A percentile compares a stretch with the other conserved stretches of the same genome.
These are phyloP conservation scores for Teratosphaeriaceae sp. DNA, from an alignment of 2,329 filamentous ascomycete genomes.

Conservation along the genomic window DNA sequence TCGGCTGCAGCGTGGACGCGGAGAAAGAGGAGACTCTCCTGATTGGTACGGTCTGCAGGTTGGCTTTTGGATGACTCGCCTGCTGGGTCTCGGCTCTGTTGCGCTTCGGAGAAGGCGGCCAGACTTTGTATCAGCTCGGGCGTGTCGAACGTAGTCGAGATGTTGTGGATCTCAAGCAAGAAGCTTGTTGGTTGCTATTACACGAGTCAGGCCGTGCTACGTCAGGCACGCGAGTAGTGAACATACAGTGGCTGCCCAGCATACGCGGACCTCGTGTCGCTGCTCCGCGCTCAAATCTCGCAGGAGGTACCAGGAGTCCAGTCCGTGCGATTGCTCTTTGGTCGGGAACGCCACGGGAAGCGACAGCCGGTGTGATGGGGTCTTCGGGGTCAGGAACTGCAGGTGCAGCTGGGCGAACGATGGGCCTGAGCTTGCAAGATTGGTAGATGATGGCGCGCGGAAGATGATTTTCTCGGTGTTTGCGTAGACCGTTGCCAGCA, in stretches of 20 bases:
- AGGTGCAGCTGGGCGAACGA: constrained; percentile 5
- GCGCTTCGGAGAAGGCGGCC: constrained; percentile 20
- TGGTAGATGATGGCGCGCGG: constrained; percentile 54
- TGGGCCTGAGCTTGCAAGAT: constrained; percentile 1
- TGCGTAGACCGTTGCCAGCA: constrained; percentile 39
- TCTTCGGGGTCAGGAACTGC: constrained; percentile 48
- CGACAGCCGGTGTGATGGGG: constrained; percentile 52
- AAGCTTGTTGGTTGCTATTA: constrained; percentile 80
- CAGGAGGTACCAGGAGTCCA: constrained; percentile 72
- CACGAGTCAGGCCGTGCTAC: background rate
- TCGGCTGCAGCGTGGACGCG: constrained; percentile 71
- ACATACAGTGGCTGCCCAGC: constrained; percentile 87
- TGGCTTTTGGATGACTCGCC: background rate
- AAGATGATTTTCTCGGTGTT: constrained; percentile 95
- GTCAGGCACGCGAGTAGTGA: background rate
- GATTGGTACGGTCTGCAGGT: no score
- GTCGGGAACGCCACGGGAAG: constrained; percentile 64
- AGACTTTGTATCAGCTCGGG: constrained; percentile 26
- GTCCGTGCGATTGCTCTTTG: constrained; percentile 46
- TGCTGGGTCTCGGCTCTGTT: background rate
- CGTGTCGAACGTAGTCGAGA: constrained; percentile 51
- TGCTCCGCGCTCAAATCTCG: constrained; percentile 61
- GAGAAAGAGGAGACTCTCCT: constrained; percentile 52
- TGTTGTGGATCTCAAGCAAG: constrained; percentile 57
- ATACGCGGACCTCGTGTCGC: constrained; percentile 85